A percentile compares a stretch with the other conserved stretches of the same genome.
Evolutionary conservation across 2,329 filamentous ascomycete genomes (phyloP).

Genomic region (Phyllosticta citribraziliensis): DNA sequence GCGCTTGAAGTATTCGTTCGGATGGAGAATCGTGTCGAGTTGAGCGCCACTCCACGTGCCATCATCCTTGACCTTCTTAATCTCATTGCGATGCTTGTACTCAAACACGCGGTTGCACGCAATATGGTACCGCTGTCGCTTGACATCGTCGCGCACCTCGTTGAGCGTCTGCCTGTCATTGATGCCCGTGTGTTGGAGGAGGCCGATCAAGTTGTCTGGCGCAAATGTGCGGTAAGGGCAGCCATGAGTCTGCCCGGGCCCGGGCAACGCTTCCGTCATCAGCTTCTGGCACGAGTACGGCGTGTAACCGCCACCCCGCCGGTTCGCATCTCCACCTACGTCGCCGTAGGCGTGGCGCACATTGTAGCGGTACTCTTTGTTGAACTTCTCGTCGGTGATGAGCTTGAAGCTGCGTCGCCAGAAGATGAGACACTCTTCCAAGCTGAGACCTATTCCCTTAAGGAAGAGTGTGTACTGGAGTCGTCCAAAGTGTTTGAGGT

Average conservation of each 20-base stretch:
- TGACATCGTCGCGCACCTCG: slow-evolving; percentile 80
- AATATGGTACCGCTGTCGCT: slow-evolving; percentile 81
- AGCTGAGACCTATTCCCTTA: slow-evolving; percentile 82
- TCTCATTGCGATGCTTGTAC: slow-evolving; percentile 58
- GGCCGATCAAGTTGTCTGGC: slow-evolving; percentile 67
- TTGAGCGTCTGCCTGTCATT: slow-evolving; percentile 67
- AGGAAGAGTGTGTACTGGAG: slow-evolving; percentile 94
- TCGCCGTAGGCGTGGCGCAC: slow-evolving; percentile 92
- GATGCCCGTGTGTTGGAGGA: slow-evolving; percentile 73
- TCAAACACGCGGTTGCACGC: slow-evolving; percentile 97
- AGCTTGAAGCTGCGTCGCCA: slow-evolving; percentile 82
- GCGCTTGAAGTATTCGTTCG: slow-evolving; percentile 95
- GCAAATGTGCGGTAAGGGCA: slow-evolving; percentile 93
- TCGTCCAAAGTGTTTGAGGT: slow-evolving; percentile 87
- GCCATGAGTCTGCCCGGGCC: slow-evolving; percentile 83
- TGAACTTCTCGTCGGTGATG: slow-evolving; percentile 87
- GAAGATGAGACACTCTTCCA: slow-evolving; percentile 89
- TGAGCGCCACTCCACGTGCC: slow-evolving; percentile 49
- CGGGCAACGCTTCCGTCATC: slow-evolving; percentile 76
- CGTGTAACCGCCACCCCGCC: slow-evolving; percentile 76
- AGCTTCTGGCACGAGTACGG: slow-evolving; percentile 95
- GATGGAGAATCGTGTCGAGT: slow-evolving; percentile 90
- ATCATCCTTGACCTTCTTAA: slow-evolving; percentile 42
- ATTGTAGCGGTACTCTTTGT: slow-evolving; percentile 97
- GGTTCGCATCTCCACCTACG: slow-evolving; percentile 83